Base-by-base conservation (phyloP, 129 eudicot species). In the Smallanthus sonchifolius region DNA sequence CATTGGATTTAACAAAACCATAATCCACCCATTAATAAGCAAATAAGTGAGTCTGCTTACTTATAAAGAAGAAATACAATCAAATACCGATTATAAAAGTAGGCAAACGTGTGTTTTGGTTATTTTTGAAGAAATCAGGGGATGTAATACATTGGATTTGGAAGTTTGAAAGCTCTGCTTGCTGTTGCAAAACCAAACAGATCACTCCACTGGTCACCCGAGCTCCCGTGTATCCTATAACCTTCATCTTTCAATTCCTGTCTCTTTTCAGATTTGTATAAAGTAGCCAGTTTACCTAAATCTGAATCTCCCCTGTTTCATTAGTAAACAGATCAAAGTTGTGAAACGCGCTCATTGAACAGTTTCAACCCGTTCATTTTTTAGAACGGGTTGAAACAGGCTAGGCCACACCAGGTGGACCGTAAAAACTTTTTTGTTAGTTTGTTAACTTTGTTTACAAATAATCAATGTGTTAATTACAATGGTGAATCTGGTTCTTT, bases 151-250 rank as follows among this genome's bases (percentile, higher is more conserved):
- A 90, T 40, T 4, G 91, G 96, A 77, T 93, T 93, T 24, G 98
- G 98, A 44, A 93, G 89, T 66, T 93, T 93, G 67, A 93, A 93
- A 39, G 98, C 90, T 52, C 97, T 73, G 44, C 3, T 75, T n/a
- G 89, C 96, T 15, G 81, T 79, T 36, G 97, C 89, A 45, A 73
- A 90, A 19, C 98, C 98, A 11, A 60, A 47, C 64, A 90, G 83
- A 79, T 93, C 98, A 45, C 98, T 93, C 98, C 97, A 93, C 67
- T 93, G 98, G 76, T 93, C 97, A 64, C 97, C 98, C 4, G 96
- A 93, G 75, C 75, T 87, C 3, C 96, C 98, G 14, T 83, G 91
- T 52, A 93, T 82, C 55, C 79, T 76, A 80, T 86, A 93, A 35
- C 97, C 96, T 83, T 83, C 91, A 14, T 87, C 86, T 77, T 64